Base-by-base conservation (phyloP, 2,329 filamentous ascomycete genomes). In the Ciborinia camelliae region DNA sequence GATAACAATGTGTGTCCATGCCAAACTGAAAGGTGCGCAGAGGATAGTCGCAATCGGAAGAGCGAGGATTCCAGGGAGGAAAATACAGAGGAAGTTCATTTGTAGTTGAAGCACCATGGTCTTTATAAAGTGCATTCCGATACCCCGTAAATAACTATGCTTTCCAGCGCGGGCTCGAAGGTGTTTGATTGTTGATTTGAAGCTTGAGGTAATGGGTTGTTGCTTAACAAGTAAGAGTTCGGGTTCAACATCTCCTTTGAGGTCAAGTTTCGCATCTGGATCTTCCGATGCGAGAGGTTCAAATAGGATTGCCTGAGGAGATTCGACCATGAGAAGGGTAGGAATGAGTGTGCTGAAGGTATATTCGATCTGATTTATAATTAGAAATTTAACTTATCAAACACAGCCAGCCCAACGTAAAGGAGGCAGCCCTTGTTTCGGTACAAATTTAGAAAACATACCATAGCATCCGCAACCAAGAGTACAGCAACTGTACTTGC, bases 1-100 rank as follows among this genome's bases (percentile, higher is more conserved):
- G 74, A 97, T 92, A 75, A 96, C 86, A 72, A 90, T 88, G 76
- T 97, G 92, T 4, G 92, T 90, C 92, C 92, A 97, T 62, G 86
- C 84, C 70, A 93, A 84, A 75, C 86, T 84, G 66, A 94, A 76
- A 72, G 89, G 89, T 45, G 89, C 84, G 39, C 90, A 80, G 26
- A 84, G 76, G 28, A 94, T 76, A 60, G 84, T 81, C 32, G 85
- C 81, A 50, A 89, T 65, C 58, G 88, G 81, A 62, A 81, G 81
- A 62, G 80, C 79, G 63, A 90, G 47, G 32, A 75, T 78, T 68
- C 68, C 78, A 73, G 58, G 73, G 60, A 78, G 73, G 64, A 77
- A 70, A 39, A 80, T 70, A 63, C 75, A 76, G 62, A 79, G 73
- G 45, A 86, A 66, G 51, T 79, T 41, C 30, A 69, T 63, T 28